phyloP scores from a whole-genome alignment of 805 yeast genomes.

The Hyphopichia homilentoma region DNA sequence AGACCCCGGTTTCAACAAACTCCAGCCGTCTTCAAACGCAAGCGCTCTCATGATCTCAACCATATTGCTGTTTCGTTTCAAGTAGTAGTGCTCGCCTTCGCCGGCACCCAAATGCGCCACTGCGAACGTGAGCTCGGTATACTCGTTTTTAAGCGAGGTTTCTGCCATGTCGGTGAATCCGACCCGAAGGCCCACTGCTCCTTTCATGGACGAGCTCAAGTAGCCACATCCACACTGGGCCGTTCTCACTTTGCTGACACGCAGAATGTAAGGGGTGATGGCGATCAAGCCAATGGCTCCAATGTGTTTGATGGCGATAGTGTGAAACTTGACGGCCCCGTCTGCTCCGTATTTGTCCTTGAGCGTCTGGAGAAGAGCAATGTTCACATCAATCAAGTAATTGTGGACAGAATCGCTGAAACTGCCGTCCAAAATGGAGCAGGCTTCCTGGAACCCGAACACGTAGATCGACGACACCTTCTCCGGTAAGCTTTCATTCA shows the following conservation, averaged over 20 bases:
- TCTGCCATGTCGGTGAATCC: constrained; percentile 19
- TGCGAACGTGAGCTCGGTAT: constrained; percentile 55
- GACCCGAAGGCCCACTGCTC: constrained; percentile 65
- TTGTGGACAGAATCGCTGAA: constrained; percentile 33
- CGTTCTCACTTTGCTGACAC: constrained; percentile 18
- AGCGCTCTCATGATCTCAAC: constrained; percentile 47
- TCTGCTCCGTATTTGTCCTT: constrained; percentile 26
- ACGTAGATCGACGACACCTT: constrained; percentile 45
- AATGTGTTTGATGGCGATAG: constrained; percentile 40
- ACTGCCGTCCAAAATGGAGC: constrained; percentile 53
- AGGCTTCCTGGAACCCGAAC: constrained; percentile 66
- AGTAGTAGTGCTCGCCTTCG: constrained; percentile 54
- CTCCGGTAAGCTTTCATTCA: constrained; percentile 24
- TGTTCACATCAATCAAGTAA: constrained; percentile 33
- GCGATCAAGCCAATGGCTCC: constrained; percentile 60
- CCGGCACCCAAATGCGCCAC: constrained; percentile 73
- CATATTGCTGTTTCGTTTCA: constrained; percentile 52
- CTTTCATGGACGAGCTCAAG: constrained; percentile 64
- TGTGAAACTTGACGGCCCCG: constrained; percentile 30
- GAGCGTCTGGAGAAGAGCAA: constrained; percentile 32
- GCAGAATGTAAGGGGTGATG: constrained; percentile 41
- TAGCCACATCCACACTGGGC: constrained; percentile 52
- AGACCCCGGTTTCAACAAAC: constrained; percentile 45
- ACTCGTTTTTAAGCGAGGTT: constrained; percentile 8
- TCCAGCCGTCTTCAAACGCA: constrained; percentile 55